A percentile compares a stretch with the other conserved stretches of the same genome.
Evolutionary conservation across 2,329 filamentous ascomycete genomes (phyloP).

Genomic region (Thielaviopsis cerberus): DNA sequence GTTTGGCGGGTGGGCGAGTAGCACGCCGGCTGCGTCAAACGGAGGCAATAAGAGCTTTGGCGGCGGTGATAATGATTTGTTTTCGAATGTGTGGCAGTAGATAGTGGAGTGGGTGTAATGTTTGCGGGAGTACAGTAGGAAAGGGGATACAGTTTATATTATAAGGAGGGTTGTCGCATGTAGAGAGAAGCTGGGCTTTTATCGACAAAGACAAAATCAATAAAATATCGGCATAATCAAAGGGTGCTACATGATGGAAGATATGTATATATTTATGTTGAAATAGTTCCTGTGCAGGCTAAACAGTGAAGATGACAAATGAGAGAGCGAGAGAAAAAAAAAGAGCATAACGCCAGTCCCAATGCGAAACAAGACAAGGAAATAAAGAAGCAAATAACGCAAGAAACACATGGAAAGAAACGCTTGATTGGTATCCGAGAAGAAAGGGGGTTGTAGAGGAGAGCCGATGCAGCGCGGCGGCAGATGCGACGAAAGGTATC

Average conservation of each 20-base stretch:
- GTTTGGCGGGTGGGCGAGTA: conserved; percentile 85
- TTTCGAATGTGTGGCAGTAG: conserved; percentile 88
- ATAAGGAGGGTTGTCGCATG: neutral
- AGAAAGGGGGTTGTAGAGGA: neutral
- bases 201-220: conserved; percentile 2
- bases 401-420: neutral
- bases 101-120: neutral
- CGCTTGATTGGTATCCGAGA: neutral
- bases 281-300: neutral
- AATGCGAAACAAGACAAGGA: neutral
- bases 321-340: neutral
- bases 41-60: conserved; percentile 31
- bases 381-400: neutral
- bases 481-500: no score
- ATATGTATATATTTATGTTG: no score
- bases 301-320: neutral
- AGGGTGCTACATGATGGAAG: no score
- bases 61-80: conserved; percentile 59
- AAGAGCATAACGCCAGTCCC: neutral
- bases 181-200: conserved; percentile 7
- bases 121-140: no score
- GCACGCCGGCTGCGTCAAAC: conserved; percentile 38
- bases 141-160: neutral
- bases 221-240: neutral
- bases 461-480: no score